Evolutionary conservation across 2,329 filamentous ascomycete genomes (phyloP), one percentile per base, ranked within the genome.

Genomic region (Fusarium circinatum): DNA sequence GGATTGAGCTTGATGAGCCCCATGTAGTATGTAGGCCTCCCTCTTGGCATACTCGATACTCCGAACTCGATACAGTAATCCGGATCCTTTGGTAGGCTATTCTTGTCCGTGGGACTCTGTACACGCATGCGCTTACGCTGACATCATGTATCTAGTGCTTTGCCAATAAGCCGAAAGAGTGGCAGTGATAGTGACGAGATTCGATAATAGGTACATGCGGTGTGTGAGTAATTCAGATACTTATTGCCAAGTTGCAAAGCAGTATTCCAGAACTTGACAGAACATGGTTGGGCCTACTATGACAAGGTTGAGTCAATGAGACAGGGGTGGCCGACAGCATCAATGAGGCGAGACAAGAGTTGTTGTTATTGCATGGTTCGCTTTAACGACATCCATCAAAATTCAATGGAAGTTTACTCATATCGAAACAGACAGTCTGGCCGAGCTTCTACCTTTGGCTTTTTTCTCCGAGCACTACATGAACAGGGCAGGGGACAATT

Each of bases 381-480:
- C 44, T 69, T 63, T 38, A 56, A 41, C n/a, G 17, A 36, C 15
- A 64, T 64, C 38, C 32, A 17, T 34, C 45, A 47, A 47, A 47
- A 47, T 8, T 28, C 28, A 34, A 45, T 34, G 26, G 13, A 34
- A 48, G 39, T 62, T 28, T 41, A 62, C 24, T 54, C 24, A 38
- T 20, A 20, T 58, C 42, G 24, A 57, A 42, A 55, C 28, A 49
- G 44, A 44, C 48, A 55, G 55, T 34, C 48, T 39, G 67, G 49
- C 54, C 47, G 42, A 70, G 26, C 41, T 66, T 45, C 39, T 36
- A 45, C 34, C 30, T 49, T 49, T 55, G 26, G 48, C 24, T 32
- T 52, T 62, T 56, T 66, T 70, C 59, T 66, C 66, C 67, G 66
- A 39, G 41, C n/a, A 30, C 41, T 34, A 26, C 59, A 45, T 57